phyloP scores from a whole-genome alignment of 768 basidiomycete genomes.

The Epithele typhae region DNA sequence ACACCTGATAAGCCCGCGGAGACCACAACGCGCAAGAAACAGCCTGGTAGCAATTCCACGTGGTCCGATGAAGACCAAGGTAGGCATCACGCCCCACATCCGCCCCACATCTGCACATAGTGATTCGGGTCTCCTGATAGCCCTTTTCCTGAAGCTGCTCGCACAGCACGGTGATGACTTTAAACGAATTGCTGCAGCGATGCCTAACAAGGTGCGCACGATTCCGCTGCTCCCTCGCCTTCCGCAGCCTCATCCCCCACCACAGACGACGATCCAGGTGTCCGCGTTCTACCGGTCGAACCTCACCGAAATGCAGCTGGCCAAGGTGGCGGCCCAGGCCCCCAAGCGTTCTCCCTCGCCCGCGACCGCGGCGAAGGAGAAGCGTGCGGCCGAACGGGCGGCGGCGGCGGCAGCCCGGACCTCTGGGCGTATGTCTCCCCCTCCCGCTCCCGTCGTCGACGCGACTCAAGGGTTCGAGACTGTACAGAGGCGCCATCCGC shows the following conservation, averaged over 20 bases:
- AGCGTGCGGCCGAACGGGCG: too few species aligned
- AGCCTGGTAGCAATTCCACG: conserved; percentile 32
- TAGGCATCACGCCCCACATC: conserved; percentile 26
- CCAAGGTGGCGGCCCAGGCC: conserved; percentile 35
- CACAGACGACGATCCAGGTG: conserved; percentile 53
- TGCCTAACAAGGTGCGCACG: conserved; percentile 54
- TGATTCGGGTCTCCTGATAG: conserved; percentile 25
- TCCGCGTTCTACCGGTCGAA: conserved; percentile 48
- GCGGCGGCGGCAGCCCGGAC: background rate
- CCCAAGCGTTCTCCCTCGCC: conserved; percentile 36
- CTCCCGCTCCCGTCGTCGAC: conserved; percentile 2
- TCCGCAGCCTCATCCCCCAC: conserved; percentile 1
- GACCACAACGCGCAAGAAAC: conserved; percentile 20
- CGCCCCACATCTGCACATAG: background rate
- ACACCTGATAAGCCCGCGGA: conserved; percentile 28
- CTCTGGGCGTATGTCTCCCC: conserved; percentile 1
- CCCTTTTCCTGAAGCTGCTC: conserved; percentile 50
- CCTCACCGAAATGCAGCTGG: conserved; percentile 36
- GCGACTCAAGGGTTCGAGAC: conserved; percentile 3
- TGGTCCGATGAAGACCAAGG: conserved; percentile 72
- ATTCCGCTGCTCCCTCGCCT: background rate
- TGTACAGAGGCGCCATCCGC: background rate
- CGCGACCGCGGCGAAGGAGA: background rate
- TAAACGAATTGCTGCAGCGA: conserved; percentile 61
- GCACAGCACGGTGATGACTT: conserved; percentile 63